phyloP scores from a whole-genome alignment of 352 stramenopile genomes.

The Globisporangium paddicum region DNA sequence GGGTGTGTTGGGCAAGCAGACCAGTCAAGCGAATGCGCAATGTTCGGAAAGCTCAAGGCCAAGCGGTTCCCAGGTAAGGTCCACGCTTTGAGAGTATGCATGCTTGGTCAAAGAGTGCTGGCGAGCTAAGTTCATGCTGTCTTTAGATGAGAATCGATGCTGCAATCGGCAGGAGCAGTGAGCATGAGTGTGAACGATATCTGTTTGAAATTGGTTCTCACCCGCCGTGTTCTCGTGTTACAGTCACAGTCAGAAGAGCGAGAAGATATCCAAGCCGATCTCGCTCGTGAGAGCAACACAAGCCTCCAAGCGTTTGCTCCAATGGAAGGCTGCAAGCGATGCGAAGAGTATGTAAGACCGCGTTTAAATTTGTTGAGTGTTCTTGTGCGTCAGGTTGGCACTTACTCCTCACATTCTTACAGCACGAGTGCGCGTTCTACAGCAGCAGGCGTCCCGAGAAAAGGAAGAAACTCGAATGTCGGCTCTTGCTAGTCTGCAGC shows the following conservation, averaged over 20 bases:
- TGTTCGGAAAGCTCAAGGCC: conserved; percentile 11
- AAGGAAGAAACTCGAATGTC: conserved; percentile 24
- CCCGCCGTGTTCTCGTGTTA: background rate
- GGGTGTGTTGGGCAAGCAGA: background rate
- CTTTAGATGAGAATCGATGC: conserved; percentile 13
- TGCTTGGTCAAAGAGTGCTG: no score
- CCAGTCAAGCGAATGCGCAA: background rate
- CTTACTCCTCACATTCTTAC: no score
- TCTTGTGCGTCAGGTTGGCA: no score
- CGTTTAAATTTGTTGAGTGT: no score
- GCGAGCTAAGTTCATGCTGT: no score
- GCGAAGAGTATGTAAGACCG: conserved; percentile 8
- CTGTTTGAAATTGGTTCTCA: background rate
- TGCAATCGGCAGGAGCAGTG: background rate
- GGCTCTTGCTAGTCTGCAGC: conserved; percentile 8
- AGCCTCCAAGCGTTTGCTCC: conserved; percentile 4
- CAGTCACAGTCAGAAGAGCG: background rate
- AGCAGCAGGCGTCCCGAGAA: conserved; percentile 15
- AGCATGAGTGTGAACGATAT: no score
- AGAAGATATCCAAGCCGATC: background rate
- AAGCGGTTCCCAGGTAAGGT: conserved; percentile 10
- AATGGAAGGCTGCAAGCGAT: conserved; percentile 8
- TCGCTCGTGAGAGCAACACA: background rate
- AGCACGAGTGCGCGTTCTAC: conserved; percentile 17
- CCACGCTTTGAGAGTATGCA: no score